These are phyloP conservation scores for Clonostachys rhizophaga DNA, from an alignment of 2,329 filamentous ascomycete species.

Conservation along the genomic window DNA sequence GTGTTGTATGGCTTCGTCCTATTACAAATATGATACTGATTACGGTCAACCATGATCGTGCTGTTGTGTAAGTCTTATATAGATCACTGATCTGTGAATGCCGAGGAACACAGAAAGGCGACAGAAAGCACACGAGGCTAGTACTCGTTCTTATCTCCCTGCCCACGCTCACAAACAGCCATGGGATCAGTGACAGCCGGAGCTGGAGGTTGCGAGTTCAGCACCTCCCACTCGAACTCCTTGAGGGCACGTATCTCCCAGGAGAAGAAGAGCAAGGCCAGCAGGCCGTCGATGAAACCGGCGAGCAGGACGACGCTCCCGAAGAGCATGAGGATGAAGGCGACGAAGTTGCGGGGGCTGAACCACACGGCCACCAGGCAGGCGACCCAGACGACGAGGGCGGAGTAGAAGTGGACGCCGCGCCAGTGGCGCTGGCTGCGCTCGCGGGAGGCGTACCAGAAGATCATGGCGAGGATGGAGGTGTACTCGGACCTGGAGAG, in stretches of 20 bases:
- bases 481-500: slow-evolving; percentile 36
- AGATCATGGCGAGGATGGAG: slow-evolving; percentile 67
- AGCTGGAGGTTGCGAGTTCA: slow-evolving; percentile 53
- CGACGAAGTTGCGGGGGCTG: slow-evolving; percentile 68
- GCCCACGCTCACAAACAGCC: slow-evolving; percentile 8
- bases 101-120: too few relatives aligned
- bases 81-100: too few relatives aligned
- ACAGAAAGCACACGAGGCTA: too few relatives aligned
- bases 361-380: slow-evolving; percentile 86
- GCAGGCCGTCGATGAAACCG: slow-evolving; percentile 78
- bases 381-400: slow-evolving; percentile 62
- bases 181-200: slow-evolving; percentile 14
- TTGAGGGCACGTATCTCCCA: slow-evolving; percentile 76
- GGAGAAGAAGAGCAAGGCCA: slow-evolving; percentile 82
- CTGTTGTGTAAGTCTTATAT: too few relatives aligned
- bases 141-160: not conserved
- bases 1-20: too few relatives aligned
- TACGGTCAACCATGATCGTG: too few relatives aligned
- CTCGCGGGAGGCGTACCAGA: slow-evolving; percentile 67
- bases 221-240: slow-evolving; percentile 93
- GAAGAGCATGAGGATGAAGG: slow-evolving; percentile 76
- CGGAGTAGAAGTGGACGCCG: slow-evolving; percentile 66
- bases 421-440: slow-evolving; percentile 67
- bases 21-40: too few relatives aligned
- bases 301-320: slow-evolving; percentile 72